Conservation (phyloP, 1,139 yeast species). For the Lodderomyces pseudojiufengensis region DNA sequence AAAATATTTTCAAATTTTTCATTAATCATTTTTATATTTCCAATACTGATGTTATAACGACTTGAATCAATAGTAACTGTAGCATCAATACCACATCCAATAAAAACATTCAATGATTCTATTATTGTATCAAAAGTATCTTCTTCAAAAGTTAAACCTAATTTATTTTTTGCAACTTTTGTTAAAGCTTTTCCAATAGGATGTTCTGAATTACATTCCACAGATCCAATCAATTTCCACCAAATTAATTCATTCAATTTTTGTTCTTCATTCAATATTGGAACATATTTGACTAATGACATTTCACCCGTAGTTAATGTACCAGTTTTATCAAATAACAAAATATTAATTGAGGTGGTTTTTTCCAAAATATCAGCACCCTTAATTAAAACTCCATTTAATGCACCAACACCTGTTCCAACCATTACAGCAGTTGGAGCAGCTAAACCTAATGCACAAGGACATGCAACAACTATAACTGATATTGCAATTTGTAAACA, state of each 20-base stretch:
- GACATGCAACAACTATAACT: slow-evolving; percentile 95
- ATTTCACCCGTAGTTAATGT: slow-evolving; percentile 86
- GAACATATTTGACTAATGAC: slow-evolving; percentile 40
- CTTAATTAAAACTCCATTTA: slow-evolving; percentile 83
- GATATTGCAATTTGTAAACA: slow-evolving; percentile 84
- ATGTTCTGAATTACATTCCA: slow-evolving; percentile 78
- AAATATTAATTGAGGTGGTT: slow-evolving; percentile 60
- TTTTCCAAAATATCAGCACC: slow-evolving; percentile 89
- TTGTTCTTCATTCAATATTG: slow-evolving; percentile 4
- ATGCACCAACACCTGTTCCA: slow-evolving; percentile 95
- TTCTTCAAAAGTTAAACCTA: slow-evolving; percentile 30
- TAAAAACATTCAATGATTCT: slow-evolving; percentile 45
- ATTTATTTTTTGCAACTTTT: slow-evolving; percentile 23
- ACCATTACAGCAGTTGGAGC: slow-evolving; percentile 99
- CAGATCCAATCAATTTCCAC: slow-evolving; percentile 60
- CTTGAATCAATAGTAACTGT: slow-evolving; percentile 23
- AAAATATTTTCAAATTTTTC: slow-evolving; percentile 14
- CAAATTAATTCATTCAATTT: slow-evolving; percentile 24
- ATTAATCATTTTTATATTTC: slow-evolving; percentile 51
- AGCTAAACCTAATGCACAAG: slow-evolving; percentile 94
- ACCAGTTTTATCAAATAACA: slow-evolving; percentile 94
- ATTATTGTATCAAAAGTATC: slow-evolving; percentile 30
- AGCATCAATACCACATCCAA: slow-evolving; percentile 74
- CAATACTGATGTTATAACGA: slow-evolving; percentile 44
- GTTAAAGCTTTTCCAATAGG: slow-evolving; percentile 78